Base-by-base conservation (phyloP, 805 yeast genomes). In the Lachancea nothofagi region DNA sequence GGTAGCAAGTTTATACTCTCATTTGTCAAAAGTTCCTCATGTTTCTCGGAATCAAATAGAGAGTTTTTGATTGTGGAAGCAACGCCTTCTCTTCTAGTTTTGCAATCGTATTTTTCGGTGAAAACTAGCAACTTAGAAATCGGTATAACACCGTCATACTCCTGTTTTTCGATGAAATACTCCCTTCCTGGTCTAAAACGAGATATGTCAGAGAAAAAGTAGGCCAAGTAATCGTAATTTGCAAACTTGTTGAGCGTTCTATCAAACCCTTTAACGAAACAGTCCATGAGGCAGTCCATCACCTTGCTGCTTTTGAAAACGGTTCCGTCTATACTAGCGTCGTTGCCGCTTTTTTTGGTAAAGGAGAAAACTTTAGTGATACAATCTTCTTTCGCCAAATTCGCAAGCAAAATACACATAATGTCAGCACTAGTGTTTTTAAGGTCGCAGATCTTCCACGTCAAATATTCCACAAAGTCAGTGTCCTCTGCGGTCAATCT, bases 61-160 rank as follows among this genome's bases (percentile, higher is more conserved):
- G 90, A 75, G 62, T 90, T 90, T 60, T 93, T 90, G 50, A 93
- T 84, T 2, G 96, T 83, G 4, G 95, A 83, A 1, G 95, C 94
- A 27, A 86, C 89, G 55, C 96, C 97, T 57, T 83, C 89, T 63
- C 97, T 75, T 65, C 97, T 78, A 19, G 77, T 76, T 52, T 77
- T 77, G 10, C 85, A 71, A 54, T 83, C 89, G 49, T 79, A 83
- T 53, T 79, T 77, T 55, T 85, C 89, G 4, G 96, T 83, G 64
- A 87, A 88, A 0, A 79, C 93, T 44, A 85, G 67, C 20, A 88
- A 62, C 57, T 86, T 86, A n/a, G 88, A 77, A 17, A 87, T 62
- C 25, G 96, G 96, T 13, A 83, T 79, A 14, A 84, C 81, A 14
- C 63, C 67, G 56, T 87, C 96, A 55, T 86, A 86, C 4, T 57